These are phyloP conservation scores for Stentor roeselii DNA, from an alignment of 73 alveolate species.

Conservation along the genomic window DNA sequence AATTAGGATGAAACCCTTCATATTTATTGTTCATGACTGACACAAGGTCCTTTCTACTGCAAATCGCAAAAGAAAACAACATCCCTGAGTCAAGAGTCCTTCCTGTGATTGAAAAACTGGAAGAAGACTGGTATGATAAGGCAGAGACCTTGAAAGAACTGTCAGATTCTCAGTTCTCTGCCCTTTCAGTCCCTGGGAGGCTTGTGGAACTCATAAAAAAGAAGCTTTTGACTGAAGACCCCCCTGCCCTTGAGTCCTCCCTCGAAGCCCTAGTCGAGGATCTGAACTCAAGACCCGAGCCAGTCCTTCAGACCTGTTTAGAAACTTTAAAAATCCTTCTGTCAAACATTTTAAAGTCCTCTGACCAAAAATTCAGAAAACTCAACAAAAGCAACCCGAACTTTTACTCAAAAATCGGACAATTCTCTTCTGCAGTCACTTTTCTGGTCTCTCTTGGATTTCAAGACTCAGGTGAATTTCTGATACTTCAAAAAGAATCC, in stretches of 20 bases:
- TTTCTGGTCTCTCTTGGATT: neutral
- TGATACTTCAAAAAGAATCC: neutral
- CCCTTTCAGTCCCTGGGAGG: neutral
- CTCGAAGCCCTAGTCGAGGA: neutral
- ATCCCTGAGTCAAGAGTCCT: neutral
- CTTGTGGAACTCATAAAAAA: neutral
- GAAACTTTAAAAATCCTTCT: neutral
- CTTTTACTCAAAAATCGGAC: neutral
- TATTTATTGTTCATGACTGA: too few relatives aligned
- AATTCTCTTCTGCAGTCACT: neutral
- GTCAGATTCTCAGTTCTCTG: neutral
- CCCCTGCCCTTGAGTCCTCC: neutral
- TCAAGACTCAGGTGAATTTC: neutral
- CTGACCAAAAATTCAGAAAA: neutral
- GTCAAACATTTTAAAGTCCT: neutral
- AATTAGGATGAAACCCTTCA: too few relatives aligned
- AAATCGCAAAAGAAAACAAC: too few relatives aligned
- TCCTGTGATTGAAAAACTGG: neutral
- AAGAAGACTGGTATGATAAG: neutral
- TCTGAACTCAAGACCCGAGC: neutral
- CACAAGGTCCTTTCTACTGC: too few relatives aligned
- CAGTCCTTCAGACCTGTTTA: neutral
- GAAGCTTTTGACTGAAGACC: neutral
- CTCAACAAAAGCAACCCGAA: constrained; percentile 7
- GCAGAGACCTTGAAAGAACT: neutral